Conservation (phyloP, 345 rosid species). For the Corchorus capsularis region DNA sequence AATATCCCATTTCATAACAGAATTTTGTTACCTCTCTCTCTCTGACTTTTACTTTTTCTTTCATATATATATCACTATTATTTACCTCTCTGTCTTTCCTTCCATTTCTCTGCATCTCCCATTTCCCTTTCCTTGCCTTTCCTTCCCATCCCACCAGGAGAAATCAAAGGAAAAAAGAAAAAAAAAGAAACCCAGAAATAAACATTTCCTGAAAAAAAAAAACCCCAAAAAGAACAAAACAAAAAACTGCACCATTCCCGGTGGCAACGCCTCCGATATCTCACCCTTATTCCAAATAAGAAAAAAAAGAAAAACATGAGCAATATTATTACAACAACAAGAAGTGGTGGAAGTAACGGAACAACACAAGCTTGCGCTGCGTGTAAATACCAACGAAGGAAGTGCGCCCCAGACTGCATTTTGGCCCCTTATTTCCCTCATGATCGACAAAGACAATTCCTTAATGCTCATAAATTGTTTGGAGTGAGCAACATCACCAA, state of each 20-base stretch:
- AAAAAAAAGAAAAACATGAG: constrained; percentile 18
- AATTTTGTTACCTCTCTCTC: constrained; percentile 39
- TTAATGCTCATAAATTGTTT: constrained; percentile 88
- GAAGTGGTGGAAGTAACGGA: constrained; percentile 23
- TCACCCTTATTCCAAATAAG: constrained; percentile 26
- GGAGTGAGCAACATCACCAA: constrained; percentile 91
- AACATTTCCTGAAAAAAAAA: constrained; percentile 21
- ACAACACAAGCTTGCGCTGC: constrained; percentile 92
- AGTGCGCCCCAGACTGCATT: constrained; percentile 90
- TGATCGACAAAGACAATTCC: constrained; percentile 80
- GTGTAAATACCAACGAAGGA: constrained; percentile 93
- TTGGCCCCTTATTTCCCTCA: constrained; percentile 98
- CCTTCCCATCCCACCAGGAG: constrained; percentile 44
- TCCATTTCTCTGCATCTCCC: constrained; percentile 52
- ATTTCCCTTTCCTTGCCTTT: constrained; percentile 12
- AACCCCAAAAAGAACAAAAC: not conserved
- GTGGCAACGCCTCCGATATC: constrained; percentile 62
- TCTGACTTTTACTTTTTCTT: constrained; percentile 25
- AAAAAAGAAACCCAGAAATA: not conserved
- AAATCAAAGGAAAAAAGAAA: constrained; percentile 33
- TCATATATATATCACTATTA: constrained; percentile 28
- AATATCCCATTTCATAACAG: constrained; percentile 15
- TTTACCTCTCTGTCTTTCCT: constrained; percentile 37
- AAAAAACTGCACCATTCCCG: constrained; percentile 43
- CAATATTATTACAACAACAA: constrained; percentile 10